Evolutionary conservation across 2,329 filamentous ascomycete genomes (phyloP), one percentile per base, ranked within the genome.

Genomic region (Cytospora piceicola): DNA sequence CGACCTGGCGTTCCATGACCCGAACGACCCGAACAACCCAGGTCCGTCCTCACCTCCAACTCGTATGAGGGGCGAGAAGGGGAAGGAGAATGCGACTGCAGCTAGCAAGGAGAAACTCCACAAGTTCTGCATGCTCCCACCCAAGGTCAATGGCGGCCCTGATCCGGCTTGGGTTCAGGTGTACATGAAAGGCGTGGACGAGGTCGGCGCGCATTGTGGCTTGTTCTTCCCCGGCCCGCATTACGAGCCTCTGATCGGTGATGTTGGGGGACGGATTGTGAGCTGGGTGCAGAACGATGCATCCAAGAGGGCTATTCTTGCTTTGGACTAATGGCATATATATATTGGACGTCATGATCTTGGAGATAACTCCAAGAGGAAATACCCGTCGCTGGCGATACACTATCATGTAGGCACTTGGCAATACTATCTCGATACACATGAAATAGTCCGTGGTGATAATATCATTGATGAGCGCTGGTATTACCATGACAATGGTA

Each of bases 151-250:
- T 61, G 88, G 87, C 8, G 79, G 81, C 67, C 79, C 82, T 53
- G 92, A 96, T 74, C 79, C 84, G 5, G 86, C 88, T 20, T 97
- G 94, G 93, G 80, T 93, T 0, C 83, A 89, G 54, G 85, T 97
- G 3, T 89, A 88, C 72, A 95, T 97, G 91, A 85, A 90, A 65
- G 88, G 88, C 61, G 88, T 95, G 67, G 93, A 96, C 73, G 92
- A 96, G 76, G 90, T 96, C 0, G 88, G 87, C 8, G 94, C 93
- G 12, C 93, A 96, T 75, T 94, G 92, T 68, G 89, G 90, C 0
- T 79, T 97, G 60, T 97, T 96, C 78, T 86, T 92, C 15, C 78
- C 87, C 0, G 88, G 90, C 8, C 83, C 88, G 67, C 89, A 91
- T 65, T 94, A 95, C 73, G 90, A 93, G 71, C 79, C 78, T 69